Conservation (phyloP, 2,329 filamentous ascomycete species). For the Penicillium sp. region DNA sequence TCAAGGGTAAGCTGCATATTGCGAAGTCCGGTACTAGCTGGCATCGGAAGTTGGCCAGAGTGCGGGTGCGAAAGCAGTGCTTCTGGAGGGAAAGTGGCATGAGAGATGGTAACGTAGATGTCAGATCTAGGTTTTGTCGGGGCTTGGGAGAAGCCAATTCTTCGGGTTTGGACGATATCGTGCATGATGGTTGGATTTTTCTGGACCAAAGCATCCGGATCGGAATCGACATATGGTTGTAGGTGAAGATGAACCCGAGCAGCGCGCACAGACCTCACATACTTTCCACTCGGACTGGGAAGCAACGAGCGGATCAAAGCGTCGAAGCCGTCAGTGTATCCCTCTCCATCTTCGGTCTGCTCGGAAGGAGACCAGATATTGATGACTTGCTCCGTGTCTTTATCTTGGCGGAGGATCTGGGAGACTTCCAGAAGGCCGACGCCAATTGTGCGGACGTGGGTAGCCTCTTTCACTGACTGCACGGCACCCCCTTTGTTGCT, state of each 20-base stretch:
- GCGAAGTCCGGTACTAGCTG: conserved; percentile 66
- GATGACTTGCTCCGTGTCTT: conserved; percentile 76
- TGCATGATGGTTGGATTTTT: conserved; percentile 87
- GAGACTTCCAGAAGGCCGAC: conserved; percentile 80
- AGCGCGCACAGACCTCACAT: conserved; percentile 72
- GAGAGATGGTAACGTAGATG: conserved; percentile 87
- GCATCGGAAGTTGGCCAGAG: conserved; percentile 77
- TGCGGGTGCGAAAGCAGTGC: conserved; percentile 71
- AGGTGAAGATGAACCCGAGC: conserved; percentile 81
- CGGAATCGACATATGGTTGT: conserved; percentile 75
- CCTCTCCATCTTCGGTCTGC: conserved; percentile 61
- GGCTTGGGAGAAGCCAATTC: conserved; percentile 92
- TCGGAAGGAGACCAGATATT: conserved; percentile 74
- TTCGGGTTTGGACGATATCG: conserved; percentile 77
- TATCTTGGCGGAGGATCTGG: conserved; percentile 70
- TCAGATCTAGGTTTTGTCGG: conserved; percentile 88
- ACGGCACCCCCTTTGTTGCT: conserved; percentile 32
- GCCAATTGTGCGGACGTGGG: conserved; percentile 71
- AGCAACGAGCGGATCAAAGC: conserved; percentile 74
- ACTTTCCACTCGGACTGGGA: conserved; percentile 73
- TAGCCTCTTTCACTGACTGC: conserved; percentile 38
- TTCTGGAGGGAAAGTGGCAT: conserved; percentile 74
- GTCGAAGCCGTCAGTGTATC: conserved; percentile 71
- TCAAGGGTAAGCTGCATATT: conserved; percentile 91
- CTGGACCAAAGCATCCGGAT: conserved; percentile 81